Conservation (phyloP, 1,139 yeast genomes). For the Candida buenavistaensis region DNA sequence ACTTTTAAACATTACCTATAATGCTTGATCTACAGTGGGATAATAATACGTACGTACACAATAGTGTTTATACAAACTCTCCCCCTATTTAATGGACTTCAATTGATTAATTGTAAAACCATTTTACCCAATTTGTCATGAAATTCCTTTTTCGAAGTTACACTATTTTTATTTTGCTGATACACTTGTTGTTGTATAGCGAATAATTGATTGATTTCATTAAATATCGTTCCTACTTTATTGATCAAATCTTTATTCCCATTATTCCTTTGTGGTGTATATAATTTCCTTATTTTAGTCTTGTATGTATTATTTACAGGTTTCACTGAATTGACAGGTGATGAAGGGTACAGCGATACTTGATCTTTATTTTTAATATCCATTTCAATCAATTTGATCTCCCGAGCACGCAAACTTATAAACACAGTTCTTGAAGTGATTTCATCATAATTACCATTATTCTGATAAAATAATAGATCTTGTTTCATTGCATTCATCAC, state of each 20-base stretch:
- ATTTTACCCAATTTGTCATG: not conserved
- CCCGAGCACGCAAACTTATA: constrained; percentile 56
- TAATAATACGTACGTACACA: too few relatives aligned
- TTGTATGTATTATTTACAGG: constrained; percentile 27
- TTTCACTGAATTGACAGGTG: constrained; percentile 3
- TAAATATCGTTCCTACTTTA: constrained; percentile 26
- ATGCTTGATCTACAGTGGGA: too few relatives aligned
- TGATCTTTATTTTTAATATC: constrained; percentile 17
- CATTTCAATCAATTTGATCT: constrained; percentile 54
- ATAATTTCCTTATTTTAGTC: constrained; percentile 38
- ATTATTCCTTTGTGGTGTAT: constrained; percentile 32
- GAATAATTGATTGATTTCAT: constrained; percentile 28
- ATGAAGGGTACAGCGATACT: not conserved
- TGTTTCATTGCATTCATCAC: constrained; percentile 55
- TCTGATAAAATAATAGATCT: constrained; percentile 48
- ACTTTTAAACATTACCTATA: too few relatives aligned
- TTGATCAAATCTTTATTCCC: constrained; percentile 32
- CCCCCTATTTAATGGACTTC: too few relatives aligned
- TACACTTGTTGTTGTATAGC: constrained; percentile 14
- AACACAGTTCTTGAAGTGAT: constrained; percentile 40
- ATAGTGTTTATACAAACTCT: too few relatives aligned
- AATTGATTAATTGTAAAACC: constrained; percentile 5
- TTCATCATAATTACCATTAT: constrained; percentile 32
- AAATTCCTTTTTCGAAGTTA: not conserved
- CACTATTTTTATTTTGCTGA: constrained; percentile 9